Evolutionary conservation across 1,139 yeast species (phyloP), one percentile per base, ranked within the genome.

Genomic region (Yamadazyma blattariae): DNA sequence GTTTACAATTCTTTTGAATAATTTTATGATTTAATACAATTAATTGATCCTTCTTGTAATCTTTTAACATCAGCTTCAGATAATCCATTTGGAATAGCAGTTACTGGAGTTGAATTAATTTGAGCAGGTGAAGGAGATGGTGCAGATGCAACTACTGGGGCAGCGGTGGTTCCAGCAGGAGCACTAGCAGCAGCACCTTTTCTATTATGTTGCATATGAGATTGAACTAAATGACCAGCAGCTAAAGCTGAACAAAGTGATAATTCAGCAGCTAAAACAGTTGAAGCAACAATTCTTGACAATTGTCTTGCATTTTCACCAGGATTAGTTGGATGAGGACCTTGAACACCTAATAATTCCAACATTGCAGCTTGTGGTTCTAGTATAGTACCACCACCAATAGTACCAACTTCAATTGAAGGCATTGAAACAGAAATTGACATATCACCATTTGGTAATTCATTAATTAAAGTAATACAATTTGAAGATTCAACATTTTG

Each of bases 331-430:
- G 96, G 87, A 59, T 90, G 96, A 11, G 98, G 97, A 5, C 99
- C 99, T 50, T 86, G 80, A 31, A 94, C 95, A 26, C 97, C 97
- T 45, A 94, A 72, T 50, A 94, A 69, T 51, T 94, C 97, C 45
- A 94, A 74, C 96, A 94, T 87, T 21, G 98, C 88, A 32, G 90
- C 86, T 67, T 94, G 99, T 25, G 99, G 97, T 55, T 87, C 97
- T 50, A 94, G 75, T 44, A 94, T 87, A 8, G 99, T 94, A 57
- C 99, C 98, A 43, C 99, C 98, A 42, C 99, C 99, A 61, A 94
- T 90, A 4, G 99, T 92, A 44, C 99, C 99, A 30, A 92, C 98
- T 67, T 94, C 99, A 50, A 94, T 89, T 19, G 95, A 88, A 20
- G 99, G 99, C 99, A 94, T 94, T 6, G 97, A 86, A 15, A 92